Evolutionary conservation across 2,329 filamentous ascomycete species (phyloP), one percentile per base, ranked within the genome.

Genomic region (Penicillium palitans): DNA sequence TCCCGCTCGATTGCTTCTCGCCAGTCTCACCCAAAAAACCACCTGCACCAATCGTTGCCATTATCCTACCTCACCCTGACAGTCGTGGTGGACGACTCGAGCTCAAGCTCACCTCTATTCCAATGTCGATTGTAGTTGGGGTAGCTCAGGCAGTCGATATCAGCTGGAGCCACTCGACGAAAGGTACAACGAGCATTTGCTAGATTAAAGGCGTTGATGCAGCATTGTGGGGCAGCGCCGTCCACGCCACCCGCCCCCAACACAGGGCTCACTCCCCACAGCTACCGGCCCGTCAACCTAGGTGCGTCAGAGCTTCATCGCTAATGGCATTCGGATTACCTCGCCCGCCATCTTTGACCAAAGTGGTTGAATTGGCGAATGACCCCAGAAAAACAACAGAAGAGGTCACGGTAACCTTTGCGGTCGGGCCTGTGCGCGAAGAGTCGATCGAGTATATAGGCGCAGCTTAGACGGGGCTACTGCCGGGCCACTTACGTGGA

Each of bases 1-100:
- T 78, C 55, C 70, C 65, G 2, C 64, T 78, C 15, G 75, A 78
- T 56, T 78, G 78, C 60, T 74, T 78, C 57, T 78, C 76, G 75
- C 1, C 71, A 33, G 12, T 78, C 0, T 75, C 72, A 12, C 74
- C 74, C 15, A 68, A 69, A n/a, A n/a, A 70, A 77, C 51, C 70
- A 73, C 49, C 59, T 73, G 7, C 72, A 76, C 8, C 76, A 78
- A 58, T 77, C 13, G 40, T 42, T 17, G 39, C 76, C 76, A 7
- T 78, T 75, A 58, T 62, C 70, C 48, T 78, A 77, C 52, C 66
- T 79, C n/a, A 78, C 74, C 1, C 71, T 77, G 21, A 9, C 21
- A 42, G 21, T 69, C 4, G 59, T 61, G 10, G 66, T 61, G 3
- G 62, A 54, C 7, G 62, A 65, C 41, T 67, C 59, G 27, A 59